Conservation (phyloP, 139 green algal species). For the Micromonas pusilla region DNA sequence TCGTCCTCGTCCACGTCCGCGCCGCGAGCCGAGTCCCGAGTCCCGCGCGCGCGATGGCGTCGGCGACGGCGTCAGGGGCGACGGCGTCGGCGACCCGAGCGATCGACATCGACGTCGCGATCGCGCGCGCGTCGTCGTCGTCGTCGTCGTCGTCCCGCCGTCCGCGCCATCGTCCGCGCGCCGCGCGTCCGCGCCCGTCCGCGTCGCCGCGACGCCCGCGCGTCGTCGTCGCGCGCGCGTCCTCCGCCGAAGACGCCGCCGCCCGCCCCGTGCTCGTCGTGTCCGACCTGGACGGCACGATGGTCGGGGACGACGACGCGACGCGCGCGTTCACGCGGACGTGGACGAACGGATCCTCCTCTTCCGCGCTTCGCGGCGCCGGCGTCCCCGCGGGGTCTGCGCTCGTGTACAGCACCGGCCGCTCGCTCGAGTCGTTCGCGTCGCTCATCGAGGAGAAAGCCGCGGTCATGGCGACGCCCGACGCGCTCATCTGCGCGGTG, state of each 20-base stretch:
- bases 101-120: too few species aligned
- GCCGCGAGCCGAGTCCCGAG: too few species aligned
- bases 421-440: conserved; percentile 67
- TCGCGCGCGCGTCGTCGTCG: too few species aligned
- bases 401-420: conserved; percentile 79
- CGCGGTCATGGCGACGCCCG: conserved; percentile 61
- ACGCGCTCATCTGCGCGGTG: conserved; percentile 77
- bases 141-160: too few species aligned
- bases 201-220: too few species aligned
- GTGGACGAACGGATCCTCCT: conserved; percentile 10
- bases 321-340: conserved; percentile 48
- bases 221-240: neutral
- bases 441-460: conserved; percentile 58
- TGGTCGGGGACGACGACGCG: conserved; percentile 68
- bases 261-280: conserved; percentile 6
- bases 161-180: too few species aligned
- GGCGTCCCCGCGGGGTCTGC: neutral
- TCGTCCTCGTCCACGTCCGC: too few species aligned
- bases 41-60: too few species aligned
- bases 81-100: neutral
- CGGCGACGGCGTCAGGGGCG: neutral
- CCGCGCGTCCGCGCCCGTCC: too few species aligned
- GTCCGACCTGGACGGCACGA: conserved; percentile 79
- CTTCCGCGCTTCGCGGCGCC: too few species aligned
- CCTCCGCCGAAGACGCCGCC: neutral